Evolutionary conservation across 169 alveolate genomes (phyloP).

Genomic region (Theileria orientalis): DNA sequence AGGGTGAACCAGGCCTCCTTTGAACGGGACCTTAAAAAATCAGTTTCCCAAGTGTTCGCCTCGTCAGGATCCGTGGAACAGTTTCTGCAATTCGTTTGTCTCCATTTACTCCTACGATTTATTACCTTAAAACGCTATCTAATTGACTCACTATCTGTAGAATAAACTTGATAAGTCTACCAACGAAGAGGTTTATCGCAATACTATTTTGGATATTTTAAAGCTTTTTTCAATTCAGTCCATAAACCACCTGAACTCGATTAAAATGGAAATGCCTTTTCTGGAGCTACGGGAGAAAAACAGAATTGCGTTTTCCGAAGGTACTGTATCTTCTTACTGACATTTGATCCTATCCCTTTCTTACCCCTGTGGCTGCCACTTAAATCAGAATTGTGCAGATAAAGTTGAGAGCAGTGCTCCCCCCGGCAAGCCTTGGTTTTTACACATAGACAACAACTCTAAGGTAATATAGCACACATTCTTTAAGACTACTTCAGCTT

Average conservation of each 20-base stretch:
- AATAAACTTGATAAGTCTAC: not conserved
- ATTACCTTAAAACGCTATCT: too few relatives aligned
- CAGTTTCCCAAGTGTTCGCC: constrained; percentile 7
- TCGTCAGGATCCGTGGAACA: constrained; percentile 14
- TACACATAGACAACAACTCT: constrained; percentile 34
- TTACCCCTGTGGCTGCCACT: not conserved
- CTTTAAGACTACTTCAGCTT: not conserved
- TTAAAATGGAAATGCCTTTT: constrained; percentile 44
- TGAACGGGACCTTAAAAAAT: constrained; percentile 2
- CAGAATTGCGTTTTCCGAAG: not conserved
- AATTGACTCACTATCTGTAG: not conserved
- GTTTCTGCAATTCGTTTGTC: constrained; percentile 8
- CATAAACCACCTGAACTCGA: constrained; percentile 31
- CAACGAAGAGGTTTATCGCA: constrained; percentile 41
- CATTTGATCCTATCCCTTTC: not conserved
- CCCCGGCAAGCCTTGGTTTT: constrained; percentile 46
- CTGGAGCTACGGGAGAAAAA: constrained; percentile 10
- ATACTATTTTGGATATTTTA: constrained; percentile 8
- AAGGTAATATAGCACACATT: constrained; percentile 7
- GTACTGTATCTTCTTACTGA: not conserved
- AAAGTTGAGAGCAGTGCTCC: not conserved
- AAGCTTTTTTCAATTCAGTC: constrained; percentile 32
- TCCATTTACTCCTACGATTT: not conserved
- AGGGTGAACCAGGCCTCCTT: constrained; percentile 20
- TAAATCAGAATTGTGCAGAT: not conserved